Percentiles rank a stretch among this genome's conserved stretches.
Conservation (phyloP, 495 filamentous ascomycete species). For the Penicillium robsamsonii region DNA sequence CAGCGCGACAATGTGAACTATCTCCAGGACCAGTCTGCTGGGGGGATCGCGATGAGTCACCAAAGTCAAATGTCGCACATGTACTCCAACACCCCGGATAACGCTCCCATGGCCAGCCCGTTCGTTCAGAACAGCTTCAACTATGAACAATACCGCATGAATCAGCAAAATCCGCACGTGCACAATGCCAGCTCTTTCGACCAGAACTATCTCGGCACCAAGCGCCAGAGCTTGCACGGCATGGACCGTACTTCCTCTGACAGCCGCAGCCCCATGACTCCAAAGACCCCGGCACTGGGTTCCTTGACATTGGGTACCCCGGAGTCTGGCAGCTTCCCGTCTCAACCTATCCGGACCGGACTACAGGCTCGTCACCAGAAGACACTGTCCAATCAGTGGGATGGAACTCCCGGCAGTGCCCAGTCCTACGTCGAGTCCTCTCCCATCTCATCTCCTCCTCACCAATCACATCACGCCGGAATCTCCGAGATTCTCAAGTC, state of each 20-base stretch:
- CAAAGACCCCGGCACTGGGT: constrained; percentile 65
- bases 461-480: constrained; percentile 55
- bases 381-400: constrained; percentile 78
- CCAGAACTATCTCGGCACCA: constrained; percentile 47
- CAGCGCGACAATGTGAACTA: constrained; percentile 43
- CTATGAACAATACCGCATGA: constrained; percentile 66
- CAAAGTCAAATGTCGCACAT: constrained; percentile 62
- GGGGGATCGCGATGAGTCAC: constrained; percentile 48
- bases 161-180: constrained; percentile 53
- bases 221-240: constrained; percentile 58
- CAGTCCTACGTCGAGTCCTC: constrained; percentile 75
- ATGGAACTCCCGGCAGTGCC: constrained; percentile 72
- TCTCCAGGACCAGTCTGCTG: constrained; percentile 45
- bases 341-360: constrained; percentile 69
- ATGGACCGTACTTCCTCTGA: constrained; percentile 71
- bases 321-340: constrained; percentile 66
- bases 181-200: constrained; percentile 54
- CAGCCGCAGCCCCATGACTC: constrained; percentile 74
- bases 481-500: constrained; percentile 70
- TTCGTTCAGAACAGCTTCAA: constrained; percentile 71
- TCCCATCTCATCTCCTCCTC: constrained; percentile 69
- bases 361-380: constrained; percentile 72
- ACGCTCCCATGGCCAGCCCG: constrained; percentile 82
- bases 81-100: constrained; percentile 85
- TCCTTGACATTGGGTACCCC: constrained; percentile 59